Percentiles rank a stretch among this genome's conserved stretches.
phyloP scores from a whole-genome alignment of 768 basidiomycete species.

The Gloeophyllum trabeum region DNA sequence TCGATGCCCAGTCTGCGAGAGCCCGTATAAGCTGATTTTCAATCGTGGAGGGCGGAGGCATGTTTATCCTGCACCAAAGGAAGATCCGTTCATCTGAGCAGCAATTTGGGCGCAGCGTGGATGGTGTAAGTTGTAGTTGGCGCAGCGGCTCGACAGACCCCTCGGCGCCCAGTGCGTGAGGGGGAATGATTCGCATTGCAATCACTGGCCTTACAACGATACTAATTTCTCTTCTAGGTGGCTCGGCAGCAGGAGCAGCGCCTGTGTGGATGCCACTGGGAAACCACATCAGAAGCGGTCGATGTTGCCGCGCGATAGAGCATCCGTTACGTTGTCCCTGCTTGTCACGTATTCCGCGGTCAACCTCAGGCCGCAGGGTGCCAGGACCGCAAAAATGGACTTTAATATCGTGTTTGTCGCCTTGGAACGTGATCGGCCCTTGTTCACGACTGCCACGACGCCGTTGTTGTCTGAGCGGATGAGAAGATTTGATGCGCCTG shows the following conservation, averaged over 20 bases:
- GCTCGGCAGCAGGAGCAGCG: neutral
- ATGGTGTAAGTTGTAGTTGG: slow-evolving; percentile 8
- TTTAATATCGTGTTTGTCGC: no score
- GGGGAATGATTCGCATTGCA: neutral
- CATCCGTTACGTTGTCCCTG: no score
- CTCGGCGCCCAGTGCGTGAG: neutral
- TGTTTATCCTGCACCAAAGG: slow-evolving; percentile 22
- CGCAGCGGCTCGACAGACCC: neutral
- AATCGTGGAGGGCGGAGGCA: slow-evolving; percentile 13
- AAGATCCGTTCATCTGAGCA: slow-evolving; percentile 14
- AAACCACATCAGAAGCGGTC: no score
- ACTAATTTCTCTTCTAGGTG: slow-evolving; percentile 6
- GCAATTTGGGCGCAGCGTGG: slow-evolving; percentile 14
- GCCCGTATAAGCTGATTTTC: slow-evolving; percentile 10
- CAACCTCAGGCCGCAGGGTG: no score
- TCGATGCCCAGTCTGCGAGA: slow-evolving; percentile 11
- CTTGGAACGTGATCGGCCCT: neutral
- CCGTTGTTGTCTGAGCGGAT: neutral
- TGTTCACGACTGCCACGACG: neutral
- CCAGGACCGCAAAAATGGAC: no score
- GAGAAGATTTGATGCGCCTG: no score
- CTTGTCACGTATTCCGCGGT: no score
- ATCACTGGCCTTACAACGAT: slow-evolving; percentile 6
- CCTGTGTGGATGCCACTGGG: neutral
- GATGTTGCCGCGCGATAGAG: no score